Conservation (phyloP, 352 stramenopile genomes). For the Globisporangium solare region DNA sequence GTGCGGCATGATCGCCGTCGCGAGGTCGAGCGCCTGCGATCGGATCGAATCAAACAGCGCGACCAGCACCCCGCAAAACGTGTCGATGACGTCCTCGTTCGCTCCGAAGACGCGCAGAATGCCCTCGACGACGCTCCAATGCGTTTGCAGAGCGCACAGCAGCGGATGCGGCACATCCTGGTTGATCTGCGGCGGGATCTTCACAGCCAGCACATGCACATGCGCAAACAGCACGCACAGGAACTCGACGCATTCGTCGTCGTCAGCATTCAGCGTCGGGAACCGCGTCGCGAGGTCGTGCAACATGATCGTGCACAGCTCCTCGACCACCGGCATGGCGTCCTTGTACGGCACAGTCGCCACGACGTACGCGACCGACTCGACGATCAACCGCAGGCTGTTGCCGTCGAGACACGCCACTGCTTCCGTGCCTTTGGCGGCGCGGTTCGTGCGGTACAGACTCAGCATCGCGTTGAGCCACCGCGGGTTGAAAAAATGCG, state of each 20-base stretch:
- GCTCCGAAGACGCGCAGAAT: slow-evolving; percentile 47
- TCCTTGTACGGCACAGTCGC: slow-evolving; percentile 66
- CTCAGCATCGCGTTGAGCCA: slow-evolving; percentile 73
- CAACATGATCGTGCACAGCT: slow-evolving; percentile 64
- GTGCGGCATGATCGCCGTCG: slow-evolving; percentile 51
- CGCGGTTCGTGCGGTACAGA: slow-evolving; percentile 48
- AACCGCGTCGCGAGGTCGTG: slow-evolving; percentile 45
- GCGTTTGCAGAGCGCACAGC: slow-evolving; percentile 46
- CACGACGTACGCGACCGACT: slow-evolving; percentile 63
- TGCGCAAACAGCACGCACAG: slow-evolving; percentile 59
- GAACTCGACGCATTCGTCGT: slow-evolving; percentile 50
- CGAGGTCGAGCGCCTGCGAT: slow-evolving; percentile 54
- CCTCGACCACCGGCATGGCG: slow-evolving; percentile 50
- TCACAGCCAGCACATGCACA: slow-evolving; percentile 46
- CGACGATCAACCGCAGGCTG: slow-evolving; percentile 57
- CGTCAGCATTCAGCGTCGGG: slow-evolving; percentile 31
- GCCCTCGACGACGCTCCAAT: slow-evolving; percentile 47
- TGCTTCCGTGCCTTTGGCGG: slow-evolving; percentile 10
- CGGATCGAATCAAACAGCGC: slow-evolving; percentile 61
- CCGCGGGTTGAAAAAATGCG: slow-evolving; percentile 52
- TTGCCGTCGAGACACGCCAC: slow-evolving; percentile 27
- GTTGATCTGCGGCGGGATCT: slow-evolving; percentile 56
- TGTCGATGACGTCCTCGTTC: slow-evolving; percentile 53
- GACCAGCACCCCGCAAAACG: slow-evolving; percentile 49
- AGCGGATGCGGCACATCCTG: slow-evolving; percentile 59